These are phyloP conservation scores for Suillus lakei DNA, from an alignment of 768 basidiomycete genomes.

Conservation along the genomic window DNA sequence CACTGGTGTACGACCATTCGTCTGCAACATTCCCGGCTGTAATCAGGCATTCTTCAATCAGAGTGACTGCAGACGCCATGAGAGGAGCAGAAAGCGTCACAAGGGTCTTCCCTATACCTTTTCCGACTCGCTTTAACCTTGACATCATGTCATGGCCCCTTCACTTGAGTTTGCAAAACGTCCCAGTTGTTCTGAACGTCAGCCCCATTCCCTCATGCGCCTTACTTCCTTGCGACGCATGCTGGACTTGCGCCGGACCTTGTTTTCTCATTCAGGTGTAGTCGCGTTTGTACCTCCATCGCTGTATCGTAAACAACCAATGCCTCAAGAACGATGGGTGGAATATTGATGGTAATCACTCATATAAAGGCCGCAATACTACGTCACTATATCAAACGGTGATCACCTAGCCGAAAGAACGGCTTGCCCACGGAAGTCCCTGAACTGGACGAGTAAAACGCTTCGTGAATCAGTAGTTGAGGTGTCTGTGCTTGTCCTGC, in stretches of 20 bases:
- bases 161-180: neutral
- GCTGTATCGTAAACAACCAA: constrained; percentile 43
- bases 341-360: constrained; percentile 4
- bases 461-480: constrained; percentile 42
- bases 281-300: constrained; percentile 46
- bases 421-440: constrained; percentile 40
- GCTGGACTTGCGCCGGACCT: constrained; percentile 32
- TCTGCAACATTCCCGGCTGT: constrained; percentile 31
- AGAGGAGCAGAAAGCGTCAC: constrained; percentile 38
- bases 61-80: constrained; percentile 39
- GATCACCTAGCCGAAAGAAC: neutral
- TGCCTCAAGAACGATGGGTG: neutral
- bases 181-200: no score
- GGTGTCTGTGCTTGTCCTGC: constrained; percentile 49
- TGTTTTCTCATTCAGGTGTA: constrained; percentile 39
- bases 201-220: no score
- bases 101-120: constrained; percentile 21
- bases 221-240: no score
- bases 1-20: constrained; percentile 30
- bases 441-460: constrained; percentile 40
- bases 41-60: constrained; percentile 33
- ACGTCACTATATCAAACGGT: neutral
- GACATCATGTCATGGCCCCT: neutral
- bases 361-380: constrained; percentile 49
- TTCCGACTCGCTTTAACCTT: neutral